Conservation (phyloP, 768 basidiomycete species). For the Suillus variegatus region DNA sequence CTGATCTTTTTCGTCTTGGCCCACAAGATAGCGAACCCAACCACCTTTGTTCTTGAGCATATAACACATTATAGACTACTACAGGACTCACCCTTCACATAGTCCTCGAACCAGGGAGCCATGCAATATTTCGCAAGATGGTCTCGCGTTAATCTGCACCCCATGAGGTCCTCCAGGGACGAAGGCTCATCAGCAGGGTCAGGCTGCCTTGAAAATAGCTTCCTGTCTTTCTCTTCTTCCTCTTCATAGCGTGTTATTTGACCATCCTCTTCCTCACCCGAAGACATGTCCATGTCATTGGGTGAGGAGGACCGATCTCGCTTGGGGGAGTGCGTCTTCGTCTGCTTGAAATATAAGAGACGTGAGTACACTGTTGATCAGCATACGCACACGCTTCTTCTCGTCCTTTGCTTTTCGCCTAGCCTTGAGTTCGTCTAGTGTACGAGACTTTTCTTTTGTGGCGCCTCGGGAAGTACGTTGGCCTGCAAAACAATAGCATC, state of each 20-base stretch:
- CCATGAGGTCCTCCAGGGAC: slow-evolving; percentile 57
- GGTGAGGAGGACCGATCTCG: slow-evolving; percentile 77
- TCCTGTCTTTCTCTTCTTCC: slow-evolving; percentile 66
- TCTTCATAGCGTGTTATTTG: slow-evolving; percentile 75
- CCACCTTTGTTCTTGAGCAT: slow-evolving; percentile 49
- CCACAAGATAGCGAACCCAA: slow-evolving; percentile 87
- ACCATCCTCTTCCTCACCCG: slow-evolving; percentile 74
- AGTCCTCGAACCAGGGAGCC: slow-evolving; percentile 86
- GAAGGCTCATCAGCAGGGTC: slow-evolving; percentile 49
- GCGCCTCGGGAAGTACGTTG: slow-evolving; percentile 73
- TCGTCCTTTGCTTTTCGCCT: slow-evolving; percentile 88
- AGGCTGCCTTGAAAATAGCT: slow-evolving; percentile 45
- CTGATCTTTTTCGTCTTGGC: slow-evolving; percentile 48
- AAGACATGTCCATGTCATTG: slow-evolving; percentile 86
- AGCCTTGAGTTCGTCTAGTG: slow-evolving; percentile 84
- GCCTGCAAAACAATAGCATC: slow-evolving; percentile 42
- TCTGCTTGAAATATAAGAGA: slow-evolving; percentile 35
- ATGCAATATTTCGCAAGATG: slow-evolving; percentile 69
- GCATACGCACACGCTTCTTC: slow-evolving; percentile 67
- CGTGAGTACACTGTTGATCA: slow-evolving; percentile 3
- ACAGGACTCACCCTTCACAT: slow-evolving; percentile 62
- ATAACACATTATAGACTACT: neutral
- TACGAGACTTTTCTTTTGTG: slow-evolving; percentile 78
- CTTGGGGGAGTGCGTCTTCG: slow-evolving; percentile 55
- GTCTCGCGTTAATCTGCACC: slow-evolving; percentile 66